phyloP scores from a whole-genome alignment of 2,329 filamentous ascomycete genomes.

The Stachybotrys chlorohalonatus region DNA sequence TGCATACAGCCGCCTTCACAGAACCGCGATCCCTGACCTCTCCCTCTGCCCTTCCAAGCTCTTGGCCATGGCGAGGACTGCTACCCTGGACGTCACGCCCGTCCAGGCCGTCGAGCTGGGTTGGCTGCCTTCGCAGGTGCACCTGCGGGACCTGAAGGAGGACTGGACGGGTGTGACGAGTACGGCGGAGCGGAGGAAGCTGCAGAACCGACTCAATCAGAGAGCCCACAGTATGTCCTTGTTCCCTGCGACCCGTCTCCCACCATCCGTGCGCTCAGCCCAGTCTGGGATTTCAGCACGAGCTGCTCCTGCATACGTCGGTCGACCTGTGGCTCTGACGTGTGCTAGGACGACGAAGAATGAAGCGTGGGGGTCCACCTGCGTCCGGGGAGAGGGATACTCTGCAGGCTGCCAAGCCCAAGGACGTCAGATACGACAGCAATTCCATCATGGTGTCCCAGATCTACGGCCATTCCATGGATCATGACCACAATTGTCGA shows the following conservation, averaged over 20 bases:
- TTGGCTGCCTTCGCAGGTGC: background rate
- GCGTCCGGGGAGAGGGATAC: too few relatives aligned
- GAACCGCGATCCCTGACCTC: background rate
- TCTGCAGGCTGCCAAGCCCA: background rate
- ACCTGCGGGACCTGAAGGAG: slow-evolving; percentile 7
- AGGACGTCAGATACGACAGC: background rate
- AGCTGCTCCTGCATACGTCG: background rate
- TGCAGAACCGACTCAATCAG: slow-evolving; percentile 15
- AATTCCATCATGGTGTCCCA: background rate
- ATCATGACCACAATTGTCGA: background rate
- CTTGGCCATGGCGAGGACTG: background rate
- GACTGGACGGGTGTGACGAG: slow-evolving; percentile 24
- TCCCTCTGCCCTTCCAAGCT: background rate
- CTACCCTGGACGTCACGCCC: background rate
- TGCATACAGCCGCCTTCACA: background rate
- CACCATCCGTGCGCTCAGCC: background rate
- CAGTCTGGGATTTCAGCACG: background rate
- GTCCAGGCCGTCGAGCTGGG: background rate
- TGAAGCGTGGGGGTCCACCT: background rate
- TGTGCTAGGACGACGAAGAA: background rate
- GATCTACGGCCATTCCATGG: background rate
- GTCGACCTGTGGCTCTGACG: background rate
- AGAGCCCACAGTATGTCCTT: slow-evolving; percentile 10
- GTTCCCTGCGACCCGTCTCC: background rate
- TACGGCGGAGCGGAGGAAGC: slow-evolving; percentile 12